phyloP scores from a whole-genome alignment of 352 stramenopile species.

The Phytophthora chlamydospora region DNA sequence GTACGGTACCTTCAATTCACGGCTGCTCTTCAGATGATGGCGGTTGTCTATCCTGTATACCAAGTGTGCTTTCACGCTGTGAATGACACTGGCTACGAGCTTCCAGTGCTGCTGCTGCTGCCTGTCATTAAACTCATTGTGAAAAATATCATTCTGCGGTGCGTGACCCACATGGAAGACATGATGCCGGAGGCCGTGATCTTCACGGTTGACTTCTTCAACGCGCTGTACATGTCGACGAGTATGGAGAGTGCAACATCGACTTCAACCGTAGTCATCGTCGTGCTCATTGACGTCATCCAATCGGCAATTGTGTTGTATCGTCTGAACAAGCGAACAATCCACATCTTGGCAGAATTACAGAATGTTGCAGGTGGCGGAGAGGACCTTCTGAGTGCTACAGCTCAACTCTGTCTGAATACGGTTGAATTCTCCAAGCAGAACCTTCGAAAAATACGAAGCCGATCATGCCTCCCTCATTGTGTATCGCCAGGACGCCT shows the following conservation, averaged over 20 bases:
- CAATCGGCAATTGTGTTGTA: constrained; percentile 21
- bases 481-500: too few species aligned
- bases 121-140: constrained; percentile 33
- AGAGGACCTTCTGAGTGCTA: constrained; percentile 2
- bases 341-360: constrained; percentile 2
- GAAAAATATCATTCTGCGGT: constrained; percentile 31
- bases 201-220: constrained; percentile 39
- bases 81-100: constrained; percentile 15
- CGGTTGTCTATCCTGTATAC: constrained; percentile 21
- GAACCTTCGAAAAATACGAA: too few species aligned
- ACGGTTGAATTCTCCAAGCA: too few species aligned
- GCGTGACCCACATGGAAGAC: constrained; percentile 31
- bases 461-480: too few species aligned
- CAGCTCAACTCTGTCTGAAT: constrained; percentile 3
- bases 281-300: constrained; percentile 33
- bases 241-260: constrained; percentile 33
- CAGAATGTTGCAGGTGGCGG: background rate
- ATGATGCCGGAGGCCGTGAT: constrained; percentile 45
- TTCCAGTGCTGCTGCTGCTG: constrained; percentile 29
- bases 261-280: constrained; percentile 17
- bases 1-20: constrained; percentile 13
- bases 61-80: constrained; percentile 20
- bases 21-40: constrained; percentile 22
- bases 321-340: constrained; percentile 14
- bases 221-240: constrained; percentile 33